Percentiles rank a stretch among this genome's conserved stretches.
Evolutionary conservation across 305 asterid genomes (phyloP).

Genomic region (Fraxinus ornus): DNA sequence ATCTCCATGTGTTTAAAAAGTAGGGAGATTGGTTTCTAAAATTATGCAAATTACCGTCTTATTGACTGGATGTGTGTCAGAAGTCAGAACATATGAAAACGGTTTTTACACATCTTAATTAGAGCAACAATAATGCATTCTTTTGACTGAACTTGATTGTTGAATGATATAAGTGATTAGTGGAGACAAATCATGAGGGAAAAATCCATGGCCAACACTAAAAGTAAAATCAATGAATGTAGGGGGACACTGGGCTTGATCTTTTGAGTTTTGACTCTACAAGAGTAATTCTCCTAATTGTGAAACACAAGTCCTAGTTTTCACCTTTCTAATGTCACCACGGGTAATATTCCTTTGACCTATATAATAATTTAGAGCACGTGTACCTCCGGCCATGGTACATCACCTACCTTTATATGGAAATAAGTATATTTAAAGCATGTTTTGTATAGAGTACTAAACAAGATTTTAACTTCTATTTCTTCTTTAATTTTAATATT

Average conservation of each 20-base stretch:
- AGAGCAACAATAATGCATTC: not conserved
- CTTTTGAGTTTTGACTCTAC: not conserved
- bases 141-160: not conserved
- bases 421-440: not conserved
- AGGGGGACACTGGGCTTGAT: not conserved
- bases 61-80: not conserved
- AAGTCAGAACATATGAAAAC: not conserved
- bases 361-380: not conserved
- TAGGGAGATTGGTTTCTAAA: not conserved
- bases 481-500: not conserved
- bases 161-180: not conserved
- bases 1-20: not conserved
- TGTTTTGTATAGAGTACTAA: not conserved
- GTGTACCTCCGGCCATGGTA: not conserved
- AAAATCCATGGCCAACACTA: not conserved
- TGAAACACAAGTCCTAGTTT: not conserved
- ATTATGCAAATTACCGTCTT: not conserved
- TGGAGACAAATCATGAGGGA: not conserved
- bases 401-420: not conserved
- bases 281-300: not conserved
- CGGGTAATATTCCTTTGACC: not conserved
- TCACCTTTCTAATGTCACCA: not conserved
- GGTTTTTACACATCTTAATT: not conserved
- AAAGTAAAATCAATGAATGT: not conserved
- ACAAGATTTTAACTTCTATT: not conserved